These are phyloP conservation scores for Teunomyces stri DNA, from an alignment of 805 yeast species.

Conservation along the genomic window DNA sequence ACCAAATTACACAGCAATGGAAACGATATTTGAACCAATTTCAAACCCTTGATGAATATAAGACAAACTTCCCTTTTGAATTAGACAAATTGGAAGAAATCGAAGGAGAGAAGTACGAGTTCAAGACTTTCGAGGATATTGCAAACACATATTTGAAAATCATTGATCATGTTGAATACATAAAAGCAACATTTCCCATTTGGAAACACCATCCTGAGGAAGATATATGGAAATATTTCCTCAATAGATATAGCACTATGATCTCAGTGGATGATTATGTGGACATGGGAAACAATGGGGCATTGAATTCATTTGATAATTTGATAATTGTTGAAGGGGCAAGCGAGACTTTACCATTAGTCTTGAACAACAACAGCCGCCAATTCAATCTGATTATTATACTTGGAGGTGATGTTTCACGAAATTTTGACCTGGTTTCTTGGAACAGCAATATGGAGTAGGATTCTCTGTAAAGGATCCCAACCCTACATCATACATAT, in stretches of 20 bases:
- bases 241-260: slow-evolving; percentile 6
- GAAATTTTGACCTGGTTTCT: background rate
- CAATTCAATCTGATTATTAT: slow-evolving; percentile 5
- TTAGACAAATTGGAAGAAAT: background rate
- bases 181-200: slow-evolving; percentile 6
- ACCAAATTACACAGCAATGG: slow-evolving; percentile 9
- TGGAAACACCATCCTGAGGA: slow-evolving; percentile 2
- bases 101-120: background rate
- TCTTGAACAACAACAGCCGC: background rate
- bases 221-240: slow-evolving; percentile 9
- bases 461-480: background rate
- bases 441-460: background rate
- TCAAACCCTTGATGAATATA: background rate
- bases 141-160: slow-evolving; percentile 2
- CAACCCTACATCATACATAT: slow-evolving; percentile 24
- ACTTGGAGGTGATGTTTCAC: slow-evolving; percentile 7
- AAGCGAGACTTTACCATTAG: slow-evolving; percentile 4
- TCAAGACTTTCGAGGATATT: slow-evolving; percentile 7
- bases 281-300: background rate
- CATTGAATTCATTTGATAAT: slow-evolving; percentile 5
- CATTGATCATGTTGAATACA: background rate
- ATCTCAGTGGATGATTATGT: slow-evolving; percentile 11
- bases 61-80: slow-evolving; percentile 8
- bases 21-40: slow-evolving; percentile 3
- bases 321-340: slow-evolving; percentile 7